A percentile compares a stretch with the other conserved stretches of the same genome.
Conservation (phyloP, 164 flowering plant species). For the Tetracentron sinense region DNA sequence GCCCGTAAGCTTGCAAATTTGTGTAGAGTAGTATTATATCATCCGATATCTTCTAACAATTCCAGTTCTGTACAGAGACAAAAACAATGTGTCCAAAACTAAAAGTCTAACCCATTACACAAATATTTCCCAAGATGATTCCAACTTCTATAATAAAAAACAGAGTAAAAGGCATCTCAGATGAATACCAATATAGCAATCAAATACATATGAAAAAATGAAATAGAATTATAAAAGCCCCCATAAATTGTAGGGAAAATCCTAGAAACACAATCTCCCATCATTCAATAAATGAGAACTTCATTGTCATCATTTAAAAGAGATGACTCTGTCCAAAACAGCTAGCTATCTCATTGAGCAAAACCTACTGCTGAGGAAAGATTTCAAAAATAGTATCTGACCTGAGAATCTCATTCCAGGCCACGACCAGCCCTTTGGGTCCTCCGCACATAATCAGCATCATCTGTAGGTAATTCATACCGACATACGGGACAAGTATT, state of each 20-base stretch:
- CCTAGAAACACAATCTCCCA: background rate
- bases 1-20: too few species aligned
- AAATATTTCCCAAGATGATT: too few species aligned
- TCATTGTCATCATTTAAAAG: background rate
- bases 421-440: slow-evolving; percentile 14
- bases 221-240: too few species aligned
- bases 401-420: slow-evolving; percentile 7
- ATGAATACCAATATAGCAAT: too few species aligned
- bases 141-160: too few species aligned
- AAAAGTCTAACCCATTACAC: too few species aligned
- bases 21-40: too few species aligned
- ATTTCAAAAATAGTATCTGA: slow-evolving; percentile 15
- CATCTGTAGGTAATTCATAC: slow-evolving; percentile 74
- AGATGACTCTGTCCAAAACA: slow-evolving; percentile 4
- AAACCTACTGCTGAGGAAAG: slow-evolving; percentile 14
- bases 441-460: slow-evolving; percentile 56
- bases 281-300: background rate
- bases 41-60: too few species aligned
- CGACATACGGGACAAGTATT: slow-evolving; percentile 89
- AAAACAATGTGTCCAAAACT: too few species aligned
- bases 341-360: slow-evolving; percentile 16
- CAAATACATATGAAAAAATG: too few species aligned
- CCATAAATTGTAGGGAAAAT: background rate
- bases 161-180: too few species aligned
- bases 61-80: too few species aligned